These are phyloP conservation scores for Blastobotrys malaysiensis DNA, from an alignment of 1,139 yeast species.

Conservation along the genomic window DNA sequence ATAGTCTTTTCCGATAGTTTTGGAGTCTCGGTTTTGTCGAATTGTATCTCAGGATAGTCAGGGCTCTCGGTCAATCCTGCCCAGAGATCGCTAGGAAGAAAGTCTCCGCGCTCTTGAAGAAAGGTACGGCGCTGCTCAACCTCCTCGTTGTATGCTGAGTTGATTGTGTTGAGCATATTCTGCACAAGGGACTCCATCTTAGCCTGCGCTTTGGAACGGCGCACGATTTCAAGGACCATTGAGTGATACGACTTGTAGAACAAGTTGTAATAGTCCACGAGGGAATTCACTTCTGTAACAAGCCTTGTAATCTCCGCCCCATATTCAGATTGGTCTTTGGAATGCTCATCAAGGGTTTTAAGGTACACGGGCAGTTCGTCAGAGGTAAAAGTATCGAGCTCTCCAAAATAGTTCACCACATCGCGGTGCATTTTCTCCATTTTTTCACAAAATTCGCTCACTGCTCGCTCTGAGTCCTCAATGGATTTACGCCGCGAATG, in stretches of 20 bases:
- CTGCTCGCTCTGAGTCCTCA: slow-evolving; percentile 21
- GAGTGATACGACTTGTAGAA: slow-evolving; percentile 47
- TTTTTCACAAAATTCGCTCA: slow-evolving; percentile 19
- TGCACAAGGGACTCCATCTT: slow-evolving; percentile 38
- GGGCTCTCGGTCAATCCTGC: slow-evolving; percentile 36
- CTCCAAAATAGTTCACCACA: slow-evolving; percentile 17
- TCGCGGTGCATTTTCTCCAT: slow-evolving; percentile 20
- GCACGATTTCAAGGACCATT: slow-evolving; percentile 44
- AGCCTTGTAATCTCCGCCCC: slow-evolving; percentile 28
- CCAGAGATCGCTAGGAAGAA: slow-evolving; percentile 51
- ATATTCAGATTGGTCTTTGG: slow-evolving; percentile 16
- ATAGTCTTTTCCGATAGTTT: slow-evolving; percentile 13
- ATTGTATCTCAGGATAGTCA: slow-evolving; percentile 20
- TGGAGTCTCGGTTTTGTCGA: slow-evolving; percentile 22
- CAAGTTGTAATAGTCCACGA: slow-evolving; percentile 44
- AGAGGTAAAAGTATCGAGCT: slow-evolving; percentile 25
- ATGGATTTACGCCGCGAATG: slow-evolving; percentile 27
- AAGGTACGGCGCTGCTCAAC: slow-evolving; percentile 38
- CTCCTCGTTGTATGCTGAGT: slow-evolving; percentile 38
- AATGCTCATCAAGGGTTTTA: slow-evolving; percentile 15
- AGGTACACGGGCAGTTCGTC: slow-evolving; percentile 19
- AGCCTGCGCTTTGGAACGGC: slow-evolving; percentile 41
- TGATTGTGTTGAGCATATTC: slow-evolving; percentile 38
- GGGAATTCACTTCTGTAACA: slow-evolving; percentile 27
- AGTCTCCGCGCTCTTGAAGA: slow-evolving; percentile 43